Base-by-base conservation (phyloP, 148 eudicot genomes). In the Mesembryanthemum crystallinum region DNA sequence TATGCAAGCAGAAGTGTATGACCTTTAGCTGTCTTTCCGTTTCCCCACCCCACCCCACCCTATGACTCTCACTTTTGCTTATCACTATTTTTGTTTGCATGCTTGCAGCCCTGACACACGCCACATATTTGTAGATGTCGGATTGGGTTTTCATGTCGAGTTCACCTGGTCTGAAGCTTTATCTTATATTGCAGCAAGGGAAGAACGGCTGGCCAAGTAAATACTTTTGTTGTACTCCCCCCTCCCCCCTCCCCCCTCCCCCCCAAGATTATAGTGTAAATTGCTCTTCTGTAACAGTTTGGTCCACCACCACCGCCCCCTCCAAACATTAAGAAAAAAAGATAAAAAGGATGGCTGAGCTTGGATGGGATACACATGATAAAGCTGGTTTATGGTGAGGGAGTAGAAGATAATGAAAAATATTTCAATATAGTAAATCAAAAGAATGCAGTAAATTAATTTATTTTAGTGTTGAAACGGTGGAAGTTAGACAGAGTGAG, bases 111-210 rank as follows among this genome's bases (percentile, higher is more conserved):
- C 93, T 77, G 93, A 94, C 74, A 90, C 97, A 69, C 82, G 85
- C 33, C 91, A 64, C 66, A 94, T 94, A 83, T 91, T 85, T 87
- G 97, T 94, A 25, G 97, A 94, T 76, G 82, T 92, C 79, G 97
- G 98, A 67, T 89, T 90, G 67, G 97, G 98, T 60, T 94, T 94
- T 80, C 91, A 92, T 76, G 96, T 92, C 55, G 97, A 94, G 81
- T 89, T 94, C 83, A 90, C 95, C 24, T 94, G 97, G 96, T 82
- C 90, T 71, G 98, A 94, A 89, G 98, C 98, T 78, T 60, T 94
- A 71, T 80, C 73, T 7, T 89, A 70, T 74, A 94, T 94, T 47
- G 62, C 89, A 59, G 85, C 88, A 17, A 89, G 91, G 79, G 98
- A 92, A 83, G 93, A 89, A 79, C 86, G 82, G 63, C 73, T 92